Conservation (phyloP, 306 rosid genomes). For the Cucumis cinereus region DNA sequence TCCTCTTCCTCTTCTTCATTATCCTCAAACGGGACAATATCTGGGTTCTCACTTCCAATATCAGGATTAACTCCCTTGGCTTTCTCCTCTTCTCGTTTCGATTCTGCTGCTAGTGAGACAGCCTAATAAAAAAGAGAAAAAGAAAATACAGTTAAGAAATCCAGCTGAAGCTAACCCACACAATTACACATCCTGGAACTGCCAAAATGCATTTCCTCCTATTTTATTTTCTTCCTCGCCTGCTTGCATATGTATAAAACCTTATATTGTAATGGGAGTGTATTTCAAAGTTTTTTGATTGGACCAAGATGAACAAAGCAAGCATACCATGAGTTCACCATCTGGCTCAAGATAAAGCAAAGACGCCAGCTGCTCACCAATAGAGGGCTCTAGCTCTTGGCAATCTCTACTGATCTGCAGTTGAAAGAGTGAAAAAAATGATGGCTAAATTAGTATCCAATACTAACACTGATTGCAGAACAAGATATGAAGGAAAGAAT, state of each 20-base stretch:
- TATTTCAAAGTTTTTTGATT: neutral
- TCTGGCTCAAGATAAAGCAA: conserved; percentile 97
- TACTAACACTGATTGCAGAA: neutral
- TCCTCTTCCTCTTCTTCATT: conserved; percentile 99
- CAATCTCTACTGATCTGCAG: conserved; percentile 99
- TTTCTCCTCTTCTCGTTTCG: conserved; percentile 96
- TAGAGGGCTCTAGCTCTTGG: conserved; percentile 83
- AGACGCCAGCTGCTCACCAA: conserved; percentile 97
- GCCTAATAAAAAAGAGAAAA: conserved; percentile 37
- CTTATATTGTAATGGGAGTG: neutral
- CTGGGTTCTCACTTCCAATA: conserved; percentile 83
- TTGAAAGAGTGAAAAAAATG: conserved; percentile 4
- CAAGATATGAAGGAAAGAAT: neutral
- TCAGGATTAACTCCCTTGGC: conserved; percentile 96
- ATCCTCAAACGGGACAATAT: conserved; percentile 97
- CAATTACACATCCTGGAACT: neutral
- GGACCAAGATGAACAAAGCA: conserved; percentile 5
- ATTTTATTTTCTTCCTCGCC: neutral
- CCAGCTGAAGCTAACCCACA: neutral
- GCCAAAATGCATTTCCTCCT: neutral
- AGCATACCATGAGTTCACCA: conserved; percentile 95
- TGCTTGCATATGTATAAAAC: neutral
- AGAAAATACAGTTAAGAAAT: conserved; percentile 1
- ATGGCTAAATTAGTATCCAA: neutral
- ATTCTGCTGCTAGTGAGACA: conserved; percentile 73